These are phyloP conservation scores for Ophiostoma himal-ulmi DNA, from an alignment of 2,329 filamentous ascomycete species.

Conservation along the genomic window DNA sequence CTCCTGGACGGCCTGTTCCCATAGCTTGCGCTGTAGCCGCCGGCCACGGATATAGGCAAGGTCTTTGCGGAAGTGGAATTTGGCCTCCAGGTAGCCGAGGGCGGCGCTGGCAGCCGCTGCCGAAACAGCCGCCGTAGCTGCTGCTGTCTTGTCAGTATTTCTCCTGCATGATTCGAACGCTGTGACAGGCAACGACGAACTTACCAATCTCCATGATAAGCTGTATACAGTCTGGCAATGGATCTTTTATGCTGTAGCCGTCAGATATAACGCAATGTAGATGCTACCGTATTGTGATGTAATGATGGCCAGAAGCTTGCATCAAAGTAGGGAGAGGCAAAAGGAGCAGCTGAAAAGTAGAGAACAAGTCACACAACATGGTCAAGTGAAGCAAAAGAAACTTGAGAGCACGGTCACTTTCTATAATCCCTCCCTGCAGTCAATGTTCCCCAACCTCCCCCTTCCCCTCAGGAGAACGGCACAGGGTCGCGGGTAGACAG, in stretches of 20 bases:
- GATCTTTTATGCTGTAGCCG: neutral
- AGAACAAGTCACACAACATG: neutral
- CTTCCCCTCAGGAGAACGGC: conserved; percentile 1
- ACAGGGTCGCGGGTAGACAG: neutral
- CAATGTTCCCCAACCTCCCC: neutral
- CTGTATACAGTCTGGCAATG: neutral
- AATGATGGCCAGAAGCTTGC: neutral
- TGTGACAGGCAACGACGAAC: neutral
- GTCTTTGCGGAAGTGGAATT: conserved; percentile 62
- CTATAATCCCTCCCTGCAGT: neutral
- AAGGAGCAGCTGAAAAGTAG: neutral
- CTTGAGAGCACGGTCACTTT: neutral
- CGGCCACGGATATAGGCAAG: conserved; percentile 41
- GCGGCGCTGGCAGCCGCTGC: conserved; percentile 32
- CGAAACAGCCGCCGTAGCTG: conserved; percentile 26
- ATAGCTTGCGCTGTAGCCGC: conserved; percentile 40
- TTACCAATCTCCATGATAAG: neutral
- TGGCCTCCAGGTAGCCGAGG: conserved; percentile 60
- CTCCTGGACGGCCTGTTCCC: conserved; percentile 44
- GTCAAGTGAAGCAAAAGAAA: neutral
- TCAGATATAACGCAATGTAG: neutral
- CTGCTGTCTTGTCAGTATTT: neutral
- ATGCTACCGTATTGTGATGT: neutral
- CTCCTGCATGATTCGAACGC: neutral
- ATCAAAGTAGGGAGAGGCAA: neutral